phyloP scores from a whole-genome alignment of 306 rosid species.

The Acmispon strigosus region DNA sequence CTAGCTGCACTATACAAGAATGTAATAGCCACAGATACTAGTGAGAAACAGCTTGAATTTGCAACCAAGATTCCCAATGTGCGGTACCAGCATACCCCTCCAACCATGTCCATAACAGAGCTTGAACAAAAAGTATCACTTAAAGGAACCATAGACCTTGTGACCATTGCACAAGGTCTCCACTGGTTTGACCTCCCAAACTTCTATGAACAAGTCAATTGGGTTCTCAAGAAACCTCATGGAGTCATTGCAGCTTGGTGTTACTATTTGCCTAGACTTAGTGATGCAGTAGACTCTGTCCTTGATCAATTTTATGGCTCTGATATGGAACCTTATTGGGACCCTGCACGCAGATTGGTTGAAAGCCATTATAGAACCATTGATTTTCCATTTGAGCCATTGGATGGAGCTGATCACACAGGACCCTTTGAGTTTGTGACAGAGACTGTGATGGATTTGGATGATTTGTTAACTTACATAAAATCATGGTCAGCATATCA shows the following conservation, averaged over 20 bases:
- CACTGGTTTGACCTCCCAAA: conserved; percentile 67
- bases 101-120: conserved; percentile 44
- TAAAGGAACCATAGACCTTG: conserved; percentile 50
- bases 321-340: conserved; percentile 46
- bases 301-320: conserved; percentile 22
- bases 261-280: conserved; percentile 49
- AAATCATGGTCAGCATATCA: conserved; percentile 80
- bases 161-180: conserved; percentile 64
- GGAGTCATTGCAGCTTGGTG: conserved; percentile 79
- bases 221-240: conserved; percentile 60
- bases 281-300: conserved; percentile 25
- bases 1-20: conserved; percentile 49
- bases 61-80: conserved; percentile 57
- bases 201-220: conserved; percentile 53
- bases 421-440: conserved; percentile 62
- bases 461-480: conserved; percentile 39
- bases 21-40: conserved; percentile 65
- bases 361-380: conserved; percentile 43
- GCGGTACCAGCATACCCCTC: conserved; percentile 43
- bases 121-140: conserved; percentile 41
- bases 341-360: conserved; percentile 35
- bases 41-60: conserved; percentile 46
- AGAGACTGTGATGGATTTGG: conserved; percentile 45
- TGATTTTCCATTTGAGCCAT: conserved; percentile 67
- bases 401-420: conserved; percentile 49